phyloP scores from a whole-genome alignment of 1,284 basidiomycete genomes.

The Wolfiporia cocos region DNA sequence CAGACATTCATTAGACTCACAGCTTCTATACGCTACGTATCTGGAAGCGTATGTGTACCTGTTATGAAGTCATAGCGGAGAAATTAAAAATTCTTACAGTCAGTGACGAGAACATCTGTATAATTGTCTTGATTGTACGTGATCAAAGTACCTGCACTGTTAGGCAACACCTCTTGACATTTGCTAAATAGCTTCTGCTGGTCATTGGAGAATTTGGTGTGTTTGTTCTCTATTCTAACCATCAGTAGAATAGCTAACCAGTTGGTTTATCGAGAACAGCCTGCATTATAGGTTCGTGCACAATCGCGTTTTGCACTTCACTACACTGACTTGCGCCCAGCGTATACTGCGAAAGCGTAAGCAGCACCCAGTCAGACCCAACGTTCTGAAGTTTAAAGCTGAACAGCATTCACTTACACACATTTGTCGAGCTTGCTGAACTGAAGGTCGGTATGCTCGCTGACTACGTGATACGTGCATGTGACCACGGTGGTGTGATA shows the following conservation, averaged over 20 bases:
- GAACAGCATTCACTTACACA: constrained; percentile 18
- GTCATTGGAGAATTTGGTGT: constrained; percentile 46
- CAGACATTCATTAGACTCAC: not conserved
- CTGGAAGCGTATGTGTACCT: constrained; percentile 39
- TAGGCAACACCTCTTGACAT: not conserved
- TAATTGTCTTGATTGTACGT: constrained; percentile 36
- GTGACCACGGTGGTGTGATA: too few relatives aligned
- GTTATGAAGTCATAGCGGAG: not conserved
- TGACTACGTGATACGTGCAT: too few relatives aligned
- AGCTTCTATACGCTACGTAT: constrained; percentile 48
- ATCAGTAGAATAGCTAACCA: too few relatives aligned
- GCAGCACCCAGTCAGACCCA: too few relatives aligned
- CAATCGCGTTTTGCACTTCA: too few relatives aligned
- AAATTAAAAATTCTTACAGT: too few relatives aligned
- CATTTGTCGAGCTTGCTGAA: constrained; percentile 39
- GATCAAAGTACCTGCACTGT: not conserved
- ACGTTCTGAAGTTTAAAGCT: too few relatives aligned
- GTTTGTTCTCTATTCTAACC: not conserved
- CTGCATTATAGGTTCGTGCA: too few relatives aligned
- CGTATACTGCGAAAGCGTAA: constrained; percentile 15
- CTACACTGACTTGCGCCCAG: too few relatives aligned
- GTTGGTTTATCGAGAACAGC: too few relatives aligned
- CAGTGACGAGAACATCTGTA: constrained; percentile 37
- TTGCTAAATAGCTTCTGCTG: constrained; percentile 27
- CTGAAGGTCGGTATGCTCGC: too few relatives aligned